Base-by-base conservation (phyloP, 2,329 filamentous ascomycete species). In the Juglanconis juglandina region DNA sequence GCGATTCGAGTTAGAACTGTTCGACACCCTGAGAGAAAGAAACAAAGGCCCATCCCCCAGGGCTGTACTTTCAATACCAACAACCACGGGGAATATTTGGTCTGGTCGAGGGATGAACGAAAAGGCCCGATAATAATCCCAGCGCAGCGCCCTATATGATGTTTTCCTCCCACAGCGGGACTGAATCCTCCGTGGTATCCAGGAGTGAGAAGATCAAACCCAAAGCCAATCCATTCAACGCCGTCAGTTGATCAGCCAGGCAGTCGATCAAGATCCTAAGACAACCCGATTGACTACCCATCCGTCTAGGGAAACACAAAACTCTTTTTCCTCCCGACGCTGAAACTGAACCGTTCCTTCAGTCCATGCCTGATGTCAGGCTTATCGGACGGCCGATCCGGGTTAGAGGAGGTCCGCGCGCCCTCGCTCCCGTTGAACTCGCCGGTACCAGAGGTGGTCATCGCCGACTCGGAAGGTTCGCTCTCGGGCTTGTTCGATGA, bases 311-410 rank as follows among this genome's bases (percentile, higher is more conserved):
- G 48, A 42, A 59, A 61, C 17, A 63, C 50, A 63, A 79, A 82
- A 72, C 85, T 89, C 81, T 90, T 92, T 79, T 92, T 92, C 69
- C 86, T 64, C 44, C 67, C 66, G 60, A 70, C 76, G 66, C 77
- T 70, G 42, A 68, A 67, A 5, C 67, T 60, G 7, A 65, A 62
- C 53, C 70, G 68, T 6, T 64, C 55, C 3, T 65, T 64, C 34
- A 77, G 72, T 37, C 54, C 46, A 37, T 63, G 61, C 49, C 65
- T 62, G 68, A 78, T 81, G n/a, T 80, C 75, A 57, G 77, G 77
- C 71, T 83, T 83, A 48, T 77, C 75, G 55, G 67, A 54, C 34
- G 65, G 58, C 32, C 54, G 50, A 41, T 63, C 61, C 47, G 35
- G 58, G 14, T 47, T 58, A 8, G 58, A 61, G 7, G 61, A 63